Evolutionary conservation across 169 alveolate species (phyloP).

Genomic region (Theileria sp.): DNA sequence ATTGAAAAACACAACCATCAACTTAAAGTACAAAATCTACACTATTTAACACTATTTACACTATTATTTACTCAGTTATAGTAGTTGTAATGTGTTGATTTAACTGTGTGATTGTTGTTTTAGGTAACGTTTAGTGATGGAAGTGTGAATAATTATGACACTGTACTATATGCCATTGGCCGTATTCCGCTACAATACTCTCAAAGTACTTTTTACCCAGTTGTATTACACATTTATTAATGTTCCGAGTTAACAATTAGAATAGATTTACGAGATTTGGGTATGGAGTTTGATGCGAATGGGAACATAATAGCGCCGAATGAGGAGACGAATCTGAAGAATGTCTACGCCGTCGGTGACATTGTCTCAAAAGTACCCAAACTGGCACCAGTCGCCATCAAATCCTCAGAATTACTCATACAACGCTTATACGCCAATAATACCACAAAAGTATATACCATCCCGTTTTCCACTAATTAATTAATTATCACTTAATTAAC

Average conservation of each 20-base stretch:
- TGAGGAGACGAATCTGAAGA: slow-evolving; percentile 86
- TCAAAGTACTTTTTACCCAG: slow-evolving; percentile 57
- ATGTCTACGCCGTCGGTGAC: slow-evolving; percentile 94
- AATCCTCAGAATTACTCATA: slow-evolving; percentile 94
- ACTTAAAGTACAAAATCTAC: slow-evolving; percentile 43
- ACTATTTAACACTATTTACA: no score
- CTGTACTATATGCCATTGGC: slow-evolving; percentile 97
- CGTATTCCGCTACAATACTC: slow-evolving; percentile 87
- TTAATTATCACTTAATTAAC: no score
- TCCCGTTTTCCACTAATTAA: no score
- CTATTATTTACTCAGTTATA: no score
- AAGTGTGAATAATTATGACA: slow-evolving; percentile 85
- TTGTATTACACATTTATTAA: background rate
- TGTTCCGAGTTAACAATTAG: no score
- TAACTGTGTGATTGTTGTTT: no score
- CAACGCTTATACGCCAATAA: slow-evolving; percentile 85
- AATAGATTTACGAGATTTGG: slow-evolving; percentile 45
- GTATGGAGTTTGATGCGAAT: slow-evolving; percentile 55
- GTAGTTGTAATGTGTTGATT: no score
- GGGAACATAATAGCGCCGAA: slow-evolving; percentile 85
- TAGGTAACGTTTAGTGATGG: slow-evolving; percentile 75
- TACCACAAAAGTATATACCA: slow-evolving; percentile 62
- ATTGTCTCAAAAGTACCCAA: slow-evolving; percentile 91
- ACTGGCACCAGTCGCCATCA: slow-evolving; percentile 97
- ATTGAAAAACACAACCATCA: slow-evolving; percentile 81